Evolutionary conservation across 805 yeast genomes (phyloP).

Genomic region (Zygoascus tannicola): DNA sequence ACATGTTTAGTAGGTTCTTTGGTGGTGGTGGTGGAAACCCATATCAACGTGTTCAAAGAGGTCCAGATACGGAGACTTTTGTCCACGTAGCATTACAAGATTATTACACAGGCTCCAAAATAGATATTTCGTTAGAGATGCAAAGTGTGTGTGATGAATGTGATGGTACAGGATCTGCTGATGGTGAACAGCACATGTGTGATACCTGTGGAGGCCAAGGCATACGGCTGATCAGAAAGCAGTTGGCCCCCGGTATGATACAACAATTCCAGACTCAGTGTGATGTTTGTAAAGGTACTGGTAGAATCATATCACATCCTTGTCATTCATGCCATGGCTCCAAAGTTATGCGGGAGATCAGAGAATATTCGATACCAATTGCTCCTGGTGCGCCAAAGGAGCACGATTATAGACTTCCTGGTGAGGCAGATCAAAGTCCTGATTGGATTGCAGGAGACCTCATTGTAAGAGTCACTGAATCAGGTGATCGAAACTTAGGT

Average conservation of each 20-base stretch:
- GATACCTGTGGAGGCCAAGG: slow-evolving; percentile 69
- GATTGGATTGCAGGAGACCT: slow-evolving; percentile 79
- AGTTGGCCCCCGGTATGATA: slow-evolving; percentile 83
- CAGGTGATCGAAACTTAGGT: slow-evolving; percentile 52
- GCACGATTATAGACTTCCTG: slow-evolving; percentile 47
- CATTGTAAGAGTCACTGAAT: slow-evolving; percentile 51
- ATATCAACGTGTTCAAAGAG: slow-evolving; percentile 32
- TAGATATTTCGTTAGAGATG: slow-evolving; percentile 55
- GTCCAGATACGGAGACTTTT: slow-evolving; percentile 51
- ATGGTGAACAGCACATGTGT: slow-evolving; percentile 62
- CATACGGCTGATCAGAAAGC: slow-evolving; percentile 50
- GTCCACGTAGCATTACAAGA: slow-evolving; percentile 53
- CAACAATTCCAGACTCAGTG: slow-evolving; percentile 77
- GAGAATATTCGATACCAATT: slow-evolving; percentile 53
- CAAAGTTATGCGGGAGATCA: slow-evolving; percentile 47
- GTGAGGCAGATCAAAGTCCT: slow-evolving; percentile 80
- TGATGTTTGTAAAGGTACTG: slow-evolving; percentile 72
- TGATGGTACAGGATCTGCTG: slow-evolving; percentile 77
- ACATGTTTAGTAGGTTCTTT: slow-evolving; percentile 57
- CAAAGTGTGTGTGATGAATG: slow-evolving; percentile 71
- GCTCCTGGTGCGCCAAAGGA: slow-evolving; percentile 64
- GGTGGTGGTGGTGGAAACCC: slow-evolving; percentile 30
- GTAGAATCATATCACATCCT: slow-evolving; percentile 50
- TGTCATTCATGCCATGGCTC: slow-evolving; percentile 67
- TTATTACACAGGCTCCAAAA: slow-evolving; percentile 57